A percentile compares a stretch with the other conserved stretches of the same genome.
Conservation (phyloP, 768 basidiomycete species). For the Suillus subluteus region DNA sequence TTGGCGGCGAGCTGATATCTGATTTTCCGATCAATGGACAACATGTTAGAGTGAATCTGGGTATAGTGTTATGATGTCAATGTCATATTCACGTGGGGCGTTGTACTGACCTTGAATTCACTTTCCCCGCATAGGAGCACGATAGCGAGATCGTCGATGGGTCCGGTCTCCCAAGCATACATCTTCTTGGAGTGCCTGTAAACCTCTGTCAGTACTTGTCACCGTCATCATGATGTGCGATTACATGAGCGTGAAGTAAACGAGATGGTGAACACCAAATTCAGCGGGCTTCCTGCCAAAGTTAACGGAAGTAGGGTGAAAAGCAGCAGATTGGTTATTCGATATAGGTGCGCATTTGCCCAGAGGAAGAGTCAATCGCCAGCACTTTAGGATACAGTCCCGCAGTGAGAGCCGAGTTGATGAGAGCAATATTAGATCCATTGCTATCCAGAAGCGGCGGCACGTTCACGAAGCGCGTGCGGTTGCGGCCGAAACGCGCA, state of each 20-base stretch:
- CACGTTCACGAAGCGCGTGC: conserved; percentile 74
- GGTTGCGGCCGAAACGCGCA: conserved; percentile 72
- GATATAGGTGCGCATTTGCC: conserved; percentile 77
- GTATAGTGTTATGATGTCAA: conserved; percentile 10
- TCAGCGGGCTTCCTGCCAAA: conserved; percentile 70
- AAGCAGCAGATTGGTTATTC: conserved; percentile 76
- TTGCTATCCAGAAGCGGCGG: conserved; percentile 75
- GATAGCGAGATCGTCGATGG: conserved; percentile 82
- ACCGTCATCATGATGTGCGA: conserved; percentile 21
- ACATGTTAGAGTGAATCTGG: conserved; percentile 73
- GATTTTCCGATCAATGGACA: conserved; percentile 85
- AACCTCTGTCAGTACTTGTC: conserved; percentile 12
- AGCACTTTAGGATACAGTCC: conserved; percentile 93
- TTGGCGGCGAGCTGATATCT: conserved; percentile 72
- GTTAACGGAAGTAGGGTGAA: conserved; percentile 94
- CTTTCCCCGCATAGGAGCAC: conserved; percentile 87
- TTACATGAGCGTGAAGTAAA: conserved; percentile 90
- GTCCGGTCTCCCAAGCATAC: conserved; percentile 93
- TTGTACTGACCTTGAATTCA: conserved; percentile 74
- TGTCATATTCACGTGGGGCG: background rate
- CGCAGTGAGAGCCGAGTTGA: conserved; percentile 83
- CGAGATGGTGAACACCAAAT: conserved; percentile 73
- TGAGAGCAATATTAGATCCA: conserved; percentile 60
- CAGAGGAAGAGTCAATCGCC: conserved; percentile 58
- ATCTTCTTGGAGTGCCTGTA: conserved; percentile 90